These are phyloP conservation scores for Breviolum minutum DNA, from an alignment of 73 alveolate genomes.

Conservation along the genomic window DNA sequence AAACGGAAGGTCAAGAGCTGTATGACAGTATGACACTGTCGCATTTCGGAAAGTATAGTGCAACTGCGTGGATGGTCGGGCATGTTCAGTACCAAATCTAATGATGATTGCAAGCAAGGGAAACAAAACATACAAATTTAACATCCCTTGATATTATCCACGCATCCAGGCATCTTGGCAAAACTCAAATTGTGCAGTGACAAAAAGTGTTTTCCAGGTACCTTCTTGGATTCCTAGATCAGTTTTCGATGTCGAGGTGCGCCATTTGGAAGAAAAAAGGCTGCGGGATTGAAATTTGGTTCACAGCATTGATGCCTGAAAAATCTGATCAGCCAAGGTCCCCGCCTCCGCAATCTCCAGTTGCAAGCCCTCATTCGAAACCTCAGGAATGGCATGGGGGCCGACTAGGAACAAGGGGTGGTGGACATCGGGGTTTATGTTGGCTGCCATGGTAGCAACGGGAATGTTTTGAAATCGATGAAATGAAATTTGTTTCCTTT, in stretches of 20 bases:
- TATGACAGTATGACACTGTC: too few species aligned
- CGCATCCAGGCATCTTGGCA: background rate
- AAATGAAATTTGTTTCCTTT: too few species aligned
- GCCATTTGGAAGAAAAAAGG: background rate
- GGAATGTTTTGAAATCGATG: too few species aligned
- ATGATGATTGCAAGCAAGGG: background rate
- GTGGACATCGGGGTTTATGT: too few species aligned
- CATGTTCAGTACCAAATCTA: background rate
- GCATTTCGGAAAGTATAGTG: too few species aligned
- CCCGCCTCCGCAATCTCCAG: slow-evolving; percentile 75
- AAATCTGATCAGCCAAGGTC: slow-evolving; percentile 7
- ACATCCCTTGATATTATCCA: too few species aligned
- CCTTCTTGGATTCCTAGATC: slow-evolving; percentile 63
- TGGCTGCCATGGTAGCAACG: too few species aligned
- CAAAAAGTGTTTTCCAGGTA: background rate
- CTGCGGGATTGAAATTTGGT: background rate
- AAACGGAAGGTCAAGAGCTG: too few species aligned
- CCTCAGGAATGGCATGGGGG: slow-evolving; percentile 27
- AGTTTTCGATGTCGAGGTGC: slow-evolving; percentile 78
- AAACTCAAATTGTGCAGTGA: background rate
- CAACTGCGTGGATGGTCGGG: too few species aligned
- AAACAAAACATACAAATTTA: background rate
- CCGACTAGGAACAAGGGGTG: too few species aligned
- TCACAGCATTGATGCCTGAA: background rate
- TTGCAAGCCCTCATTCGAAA: slow-evolving; percentile 27